phyloP scores from a whole-genome alignment of 257 asterid species.

The Nicotiana knightiana region DNA sequence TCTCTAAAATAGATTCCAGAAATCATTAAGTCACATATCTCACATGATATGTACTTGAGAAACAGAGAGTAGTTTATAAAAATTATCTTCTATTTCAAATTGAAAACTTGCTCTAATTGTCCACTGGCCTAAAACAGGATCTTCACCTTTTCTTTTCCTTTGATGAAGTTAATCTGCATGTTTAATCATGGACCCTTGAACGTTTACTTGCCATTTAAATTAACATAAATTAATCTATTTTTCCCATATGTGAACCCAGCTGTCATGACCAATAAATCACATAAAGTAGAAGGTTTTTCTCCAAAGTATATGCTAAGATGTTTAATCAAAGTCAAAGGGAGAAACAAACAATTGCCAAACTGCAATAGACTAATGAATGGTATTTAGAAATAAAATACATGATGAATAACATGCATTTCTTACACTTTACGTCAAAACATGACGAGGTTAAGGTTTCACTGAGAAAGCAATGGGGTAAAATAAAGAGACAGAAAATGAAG shows the following conservation, averaged over 20 bases:
- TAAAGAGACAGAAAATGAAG: neutral
- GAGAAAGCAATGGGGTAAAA: neutral
- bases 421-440: neutral
- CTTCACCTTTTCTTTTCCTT: no score
- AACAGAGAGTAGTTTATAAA: no score
- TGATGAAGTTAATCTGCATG: no score
- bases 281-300: neutral
- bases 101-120: no score
- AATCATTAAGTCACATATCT: no score
- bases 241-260: neutral
- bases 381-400: neutral
- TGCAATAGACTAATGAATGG: neutral
- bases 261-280: neutral
- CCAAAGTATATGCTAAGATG: neutral
- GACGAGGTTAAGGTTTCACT: neutral
- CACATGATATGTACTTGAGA: no score
- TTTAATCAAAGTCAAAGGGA: neutral
- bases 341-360: neutral
- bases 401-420: neutral
- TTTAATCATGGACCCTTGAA: no score
- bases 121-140: no score
- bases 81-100: no score
- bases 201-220: no score
- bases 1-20: no score
- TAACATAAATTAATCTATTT: no score